A percentile compares a stretch with the other conserved stretches of the same genome.
These are phyloP conservation scores for Botrytis cinerea DNA, from an alignment of 2,329 filamentous ascomycete genomes.

Conservation along the genomic window DNA sequence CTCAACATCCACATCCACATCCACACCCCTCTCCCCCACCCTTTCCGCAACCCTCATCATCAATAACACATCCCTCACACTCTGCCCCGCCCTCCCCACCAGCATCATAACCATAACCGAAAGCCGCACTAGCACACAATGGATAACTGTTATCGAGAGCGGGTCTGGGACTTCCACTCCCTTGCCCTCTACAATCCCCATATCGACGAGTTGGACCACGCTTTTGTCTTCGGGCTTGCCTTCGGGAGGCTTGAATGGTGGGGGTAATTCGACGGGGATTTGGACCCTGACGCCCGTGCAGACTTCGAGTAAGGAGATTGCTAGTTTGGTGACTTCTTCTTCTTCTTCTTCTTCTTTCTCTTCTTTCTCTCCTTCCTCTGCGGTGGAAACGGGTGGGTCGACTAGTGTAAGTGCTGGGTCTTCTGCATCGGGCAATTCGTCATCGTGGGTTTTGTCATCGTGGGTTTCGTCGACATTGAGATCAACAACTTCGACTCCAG, in stretches of 20 bases:
- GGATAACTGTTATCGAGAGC: background rate
- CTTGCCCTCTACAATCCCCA: background rate
- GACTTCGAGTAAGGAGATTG: background rate
- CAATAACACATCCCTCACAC: background rate
- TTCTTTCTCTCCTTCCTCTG: background rate
- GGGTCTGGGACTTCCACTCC: background rate
- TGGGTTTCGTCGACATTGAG: too few species aligned
- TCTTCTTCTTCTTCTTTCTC: background rate
- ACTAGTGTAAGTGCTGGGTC: background rate
- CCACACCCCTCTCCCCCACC: background rate
- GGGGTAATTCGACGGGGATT: background rate
- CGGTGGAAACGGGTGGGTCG: background rate
- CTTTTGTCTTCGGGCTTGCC: background rate
- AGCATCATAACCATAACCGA: conserved; percentile 24
- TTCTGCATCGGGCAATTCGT: background rate
- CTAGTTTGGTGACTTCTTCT: background rate
- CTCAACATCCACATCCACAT: background rate
- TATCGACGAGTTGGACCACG: background rate
- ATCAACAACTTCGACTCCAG: background rate
- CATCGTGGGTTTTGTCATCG: background rate
- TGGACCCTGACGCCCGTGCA: background rate
- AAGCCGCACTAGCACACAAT: conserved; percentile 22
- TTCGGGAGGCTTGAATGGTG: background rate
- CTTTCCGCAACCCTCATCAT: background rate
- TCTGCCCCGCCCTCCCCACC: conserved; percentile 19